Percentiles rank a stretch among this genome's conserved stretches.
These are phyloP conservation scores for Casaregolazyma lundiana DNA, from an alignment of 1,139 yeast species.

Conservation along the genomic window DNA sequence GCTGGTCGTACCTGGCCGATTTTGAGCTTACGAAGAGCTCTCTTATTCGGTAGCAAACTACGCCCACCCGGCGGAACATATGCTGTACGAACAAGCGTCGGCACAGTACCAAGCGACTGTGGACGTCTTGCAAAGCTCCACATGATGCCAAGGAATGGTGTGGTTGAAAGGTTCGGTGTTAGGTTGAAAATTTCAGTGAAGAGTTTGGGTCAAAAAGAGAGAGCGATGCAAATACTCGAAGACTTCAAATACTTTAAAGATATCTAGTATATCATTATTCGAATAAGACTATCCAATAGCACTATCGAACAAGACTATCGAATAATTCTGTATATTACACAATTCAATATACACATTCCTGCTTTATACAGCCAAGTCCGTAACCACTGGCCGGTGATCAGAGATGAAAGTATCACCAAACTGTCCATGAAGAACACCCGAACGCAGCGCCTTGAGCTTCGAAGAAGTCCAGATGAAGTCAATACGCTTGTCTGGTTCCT, in stretches of 20 bases:
- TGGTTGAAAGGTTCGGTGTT: background rate
- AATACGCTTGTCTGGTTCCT: slow-evolving; percentile 37
- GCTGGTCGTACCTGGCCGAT: slow-evolving; percentile 90
- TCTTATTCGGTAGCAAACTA: slow-evolving; percentile 23
- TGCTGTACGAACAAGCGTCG: slow-evolving; percentile 15
- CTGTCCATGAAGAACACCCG: slow-evolving; percentile 46
- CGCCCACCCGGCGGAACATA: slow-evolving; percentile 26
- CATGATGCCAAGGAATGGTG: too few species aligned
- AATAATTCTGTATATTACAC: too few species aligned
- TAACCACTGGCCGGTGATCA: slow-evolving; percentile 54
- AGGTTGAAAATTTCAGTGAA: background rate
- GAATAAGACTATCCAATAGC: too few species aligned
- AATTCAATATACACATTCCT: too few species aligned
- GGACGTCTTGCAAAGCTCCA: background rate
- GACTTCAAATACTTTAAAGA: background rate
- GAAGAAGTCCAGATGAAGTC: slow-evolving; percentile 44
- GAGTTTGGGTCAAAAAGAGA: background rate
- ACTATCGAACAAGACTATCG: too few species aligned
- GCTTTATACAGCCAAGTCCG: slow-evolving; percentile 33
- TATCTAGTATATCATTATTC: background rate
- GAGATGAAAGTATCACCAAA: slow-evolving; percentile 44
- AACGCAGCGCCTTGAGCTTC: slow-evolving; percentile 34
- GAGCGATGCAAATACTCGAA: background rate
- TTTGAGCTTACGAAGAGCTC: slow-evolving; percentile 30
- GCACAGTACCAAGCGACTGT: background rate